Base-by-base conservation (phyloP, 2,329 filamentous ascomycete genomes). In the Penicillium paneum region DNA sequence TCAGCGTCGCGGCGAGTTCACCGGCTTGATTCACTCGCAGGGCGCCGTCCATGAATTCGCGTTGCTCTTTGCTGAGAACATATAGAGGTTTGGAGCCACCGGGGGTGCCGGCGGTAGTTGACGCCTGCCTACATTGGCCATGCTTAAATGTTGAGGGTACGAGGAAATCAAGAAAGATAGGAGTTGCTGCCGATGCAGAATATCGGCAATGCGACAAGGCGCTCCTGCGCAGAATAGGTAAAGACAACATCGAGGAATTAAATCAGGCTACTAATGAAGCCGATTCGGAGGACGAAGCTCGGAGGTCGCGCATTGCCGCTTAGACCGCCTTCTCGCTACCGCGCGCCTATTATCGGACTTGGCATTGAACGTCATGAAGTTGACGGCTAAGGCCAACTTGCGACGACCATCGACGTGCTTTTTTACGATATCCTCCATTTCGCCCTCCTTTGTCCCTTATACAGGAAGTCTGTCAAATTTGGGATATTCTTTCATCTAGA, bases 21-120 rank as follows among this genome's bases (percentile, higher is more conserved):
- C 94, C 94, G 24, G 94, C 91, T 76, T 99, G 94, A 74, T 99
- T 97, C 54, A 99, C 94, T 58, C 94, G 91, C 29, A 97, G 85
- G 15, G 90, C 90, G 28, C 87, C 83, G 55, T 89, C 86, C 45
- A 95, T 84, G 66, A 88, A 95, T 53, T 87, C 81, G 55, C 84
- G 82, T 68, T 96, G 90, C 56, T 84, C 80, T 60, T 82, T 75
- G 29, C 85, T 90, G 43, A 94, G 78, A 10, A 86, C 81, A 70
- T 87, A 77, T 58, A 67, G 69, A 26, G 69, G 67, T 54, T 72
- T 73, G 8, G 64, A 35, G 6, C 60, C 57, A 28, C 58, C 55
- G 29, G 66, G 47, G 61, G 71, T 63, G 44, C 69, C 58, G 12
- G 70, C 54, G 7, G 60, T 53, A 11, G 63, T 62, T 36, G 67